Evolutionary conservation across 495 filamentous ascomycete genomes (phyloP).

Genomic region (Cercophora sp.): DNA sequence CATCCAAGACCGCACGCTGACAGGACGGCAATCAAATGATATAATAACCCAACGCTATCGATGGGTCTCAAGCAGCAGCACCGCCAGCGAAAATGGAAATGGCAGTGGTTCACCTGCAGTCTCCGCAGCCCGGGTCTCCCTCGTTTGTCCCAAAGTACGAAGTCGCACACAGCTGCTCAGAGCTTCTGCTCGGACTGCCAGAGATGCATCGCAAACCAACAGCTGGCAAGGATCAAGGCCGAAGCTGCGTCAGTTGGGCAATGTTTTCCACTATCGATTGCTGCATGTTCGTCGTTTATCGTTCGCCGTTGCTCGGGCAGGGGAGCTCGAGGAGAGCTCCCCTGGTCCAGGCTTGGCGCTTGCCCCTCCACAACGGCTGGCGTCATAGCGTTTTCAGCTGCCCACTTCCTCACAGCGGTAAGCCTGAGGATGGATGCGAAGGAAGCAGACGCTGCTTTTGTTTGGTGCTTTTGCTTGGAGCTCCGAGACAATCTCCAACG

Average conservation of each 20-base stretch:
- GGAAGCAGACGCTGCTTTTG: neutral
- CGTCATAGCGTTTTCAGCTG: neutral
- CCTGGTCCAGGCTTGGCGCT: neutral
- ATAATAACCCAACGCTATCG: slow-evolving; percentile 5
- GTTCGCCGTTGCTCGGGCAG: neutral
- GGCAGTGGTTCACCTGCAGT: slow-evolving; percentile 1
- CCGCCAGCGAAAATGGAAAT: neutral
- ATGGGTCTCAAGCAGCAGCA: neutral
- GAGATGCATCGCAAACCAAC: neutral
- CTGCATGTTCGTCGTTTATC: slow-evolving; percentile 11
- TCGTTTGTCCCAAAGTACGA: neutral
- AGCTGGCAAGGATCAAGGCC: slow-evolving; percentile 4
- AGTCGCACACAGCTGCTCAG: neutral
- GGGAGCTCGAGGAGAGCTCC: neutral
- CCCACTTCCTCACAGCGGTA: neutral
- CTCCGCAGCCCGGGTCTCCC: neutral
- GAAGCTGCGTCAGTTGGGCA: slow-evolving; percentile 1
- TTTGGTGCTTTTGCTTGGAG: no score
- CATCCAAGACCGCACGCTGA: neutral
- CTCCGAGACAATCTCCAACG: neutral
- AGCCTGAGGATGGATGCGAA: neutral
- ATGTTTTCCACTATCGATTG: slow-evolving; percentile 12
- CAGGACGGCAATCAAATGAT: slow-evolving; percentile 9
- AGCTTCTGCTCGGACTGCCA: neutral
- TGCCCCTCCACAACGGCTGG: slow-evolving; percentile 1